Evolutionary conservation across 345 rosid species (phyloP).

Genomic region (Aurinia saxatilis): DNA sequence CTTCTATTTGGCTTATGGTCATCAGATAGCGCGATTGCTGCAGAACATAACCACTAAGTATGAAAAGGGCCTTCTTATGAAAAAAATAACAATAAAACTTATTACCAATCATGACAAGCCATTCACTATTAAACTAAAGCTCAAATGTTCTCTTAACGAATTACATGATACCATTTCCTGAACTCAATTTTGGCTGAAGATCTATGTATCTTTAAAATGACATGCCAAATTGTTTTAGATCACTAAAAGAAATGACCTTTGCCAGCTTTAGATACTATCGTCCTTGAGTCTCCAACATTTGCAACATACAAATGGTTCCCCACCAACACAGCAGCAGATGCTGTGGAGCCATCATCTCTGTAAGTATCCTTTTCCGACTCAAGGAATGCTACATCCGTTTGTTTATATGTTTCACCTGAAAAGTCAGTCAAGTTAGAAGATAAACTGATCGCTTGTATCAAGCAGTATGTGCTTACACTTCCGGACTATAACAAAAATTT

Average conservation of each 20-base stretch:
- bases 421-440: slow-evolving; percentile 11
- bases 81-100: slow-evolving; percentile 1
- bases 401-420: slow-evolving; percentile 86
- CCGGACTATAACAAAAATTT: slow-evolving; percentile 12
- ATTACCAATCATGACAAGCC: background rate
- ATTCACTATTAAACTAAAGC: background rate
- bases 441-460: background rate
- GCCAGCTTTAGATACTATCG: slow-evolving; percentile 86
- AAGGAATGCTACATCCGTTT: slow-evolving; percentile 80
- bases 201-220: background rate
- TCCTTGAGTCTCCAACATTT: slow-evolving; percentile 97
- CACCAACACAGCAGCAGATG: slow-evolving; percentile 89
- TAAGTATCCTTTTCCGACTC: slow-evolving; percentile 71
- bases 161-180: background rate
- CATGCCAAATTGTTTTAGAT: slow-evolving; percentile 6
- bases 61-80: background rate
- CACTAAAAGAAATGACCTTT: slow-evolving; percentile 47
- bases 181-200: background rate
- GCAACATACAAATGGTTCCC: slow-evolving; percentile 95
- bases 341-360: slow-evolving; percentile 98
- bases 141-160: background rate
- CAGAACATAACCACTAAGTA: slow-evolving; percentile 16
- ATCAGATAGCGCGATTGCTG: slow-evolving; percentile 95
- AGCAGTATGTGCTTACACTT: slow-evolving; percentile 16
- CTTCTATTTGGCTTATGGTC: slow-evolving; percentile 99